Base-by-base conservation (phyloP, 2,329 filamentous ascomycete genomes). In the Sporothrix humicola region DNA sequence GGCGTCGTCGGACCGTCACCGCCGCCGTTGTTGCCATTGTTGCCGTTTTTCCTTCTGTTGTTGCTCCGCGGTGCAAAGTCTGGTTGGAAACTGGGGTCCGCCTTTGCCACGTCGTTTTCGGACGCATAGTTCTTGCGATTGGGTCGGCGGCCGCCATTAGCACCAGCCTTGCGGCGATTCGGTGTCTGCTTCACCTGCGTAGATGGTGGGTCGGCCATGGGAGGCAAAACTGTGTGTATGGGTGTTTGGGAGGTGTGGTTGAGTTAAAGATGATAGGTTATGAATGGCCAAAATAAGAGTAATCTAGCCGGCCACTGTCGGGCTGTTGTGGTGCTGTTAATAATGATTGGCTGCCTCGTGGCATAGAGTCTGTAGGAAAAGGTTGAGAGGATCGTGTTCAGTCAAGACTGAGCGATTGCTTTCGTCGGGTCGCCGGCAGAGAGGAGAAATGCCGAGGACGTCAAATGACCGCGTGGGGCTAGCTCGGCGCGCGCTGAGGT, bases 41-140 rank as follows among this genome's bases (percentile, higher is more conserved):
- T 69, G 31, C 31, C 31, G 31, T 37, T 37, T 37, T 37, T 37
- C 31, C 31, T 37, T 37, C 31, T 37, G 8, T 50, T 69, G 15
- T 46, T 13, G 15, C 31, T 44, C 17, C 68, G 69, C 13, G 20
- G 72, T 3, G 13, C 63, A 71, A 81, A 78, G 63, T 79, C 83
- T 78, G 75, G 83, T 78, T 77, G 81, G 76, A 78, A 79, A 70
- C 77, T 78, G 74, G 78, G 81, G 76, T 80, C 82, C 76, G 75
- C 26, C 20, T 63, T 80, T 61, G 79, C 81, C 76, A 82, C 80
- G 77, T 90, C 88, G 77, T 86, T 89, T 79, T 90, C 88, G 3
- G 88, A 90, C 31, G 86, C 87, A 77, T 89, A 89, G n/a, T 84
- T 85, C 79, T 87, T 89, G 74, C 85, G 85, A 12, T 81, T 81